Evolutionary conservation across 768 basidiomycete species (phyloP), one percentile per base, ranked within the genome.

Genomic region (Kwoniella newhampshirensis): DNA sequence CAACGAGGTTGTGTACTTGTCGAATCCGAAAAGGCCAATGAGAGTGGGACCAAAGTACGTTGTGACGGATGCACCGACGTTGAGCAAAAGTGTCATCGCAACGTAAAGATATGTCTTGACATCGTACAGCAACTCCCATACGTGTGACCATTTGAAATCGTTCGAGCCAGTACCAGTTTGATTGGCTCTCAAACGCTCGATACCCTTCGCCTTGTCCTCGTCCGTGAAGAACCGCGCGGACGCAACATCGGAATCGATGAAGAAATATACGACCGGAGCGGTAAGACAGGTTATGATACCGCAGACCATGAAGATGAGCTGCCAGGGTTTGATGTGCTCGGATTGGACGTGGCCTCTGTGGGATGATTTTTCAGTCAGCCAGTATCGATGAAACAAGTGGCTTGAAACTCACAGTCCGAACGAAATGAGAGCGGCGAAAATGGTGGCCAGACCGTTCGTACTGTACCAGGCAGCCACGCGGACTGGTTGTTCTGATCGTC

Each of bases 351-450:
- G 72, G 35, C 72, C 68, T 11, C 57, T 59, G 21, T 8, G 49
- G 20, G 20, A 46, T 28, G 21, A 9, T n/a, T 60, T 9, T 44
- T 11, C 5, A 0, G 55, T 51, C 48, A 67, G 57, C n/a, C 64
- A 56, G 44, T 42, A 41, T n/a, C 76, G 75, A 21, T 74, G 59
- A 58, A 80, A 80, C 3, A 78, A 78, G 32, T 32, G 32, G 32
- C 6, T 32, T n/a, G n/a, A 0, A 80, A 70, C 18, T 78, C 79
- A 63, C 76, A 75, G 57, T 25, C 64, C 73, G 30, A 51, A 75
- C 4, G 68, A 63, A 20, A 75, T 26, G 44, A 71, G n/a, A 28
- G 64, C 60, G 7, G 65, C 69, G 25, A 71, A 41, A 27, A 75
- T 68, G 44, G 69, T 73, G 30, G 71, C 67, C 20, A 68, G 35